These are phyloP conservation scores for Bifiguratus adelaidae DNA, from an alignment of 192 early-diverging fungal species.

Conservation along the genomic window DNA sequence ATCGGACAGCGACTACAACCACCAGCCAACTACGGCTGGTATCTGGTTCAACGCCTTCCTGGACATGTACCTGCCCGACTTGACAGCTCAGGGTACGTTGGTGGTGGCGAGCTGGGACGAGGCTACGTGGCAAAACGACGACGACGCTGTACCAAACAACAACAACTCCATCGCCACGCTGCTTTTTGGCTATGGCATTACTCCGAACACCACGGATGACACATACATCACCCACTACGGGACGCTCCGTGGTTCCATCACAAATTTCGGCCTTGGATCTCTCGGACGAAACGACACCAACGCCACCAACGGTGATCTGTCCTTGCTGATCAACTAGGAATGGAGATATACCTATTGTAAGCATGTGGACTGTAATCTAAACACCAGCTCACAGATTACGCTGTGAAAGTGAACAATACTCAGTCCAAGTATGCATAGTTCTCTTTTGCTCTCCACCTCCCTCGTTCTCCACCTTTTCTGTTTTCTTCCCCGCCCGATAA, in stretches of 20 bases:
- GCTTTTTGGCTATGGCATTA: constrained; percentile 1
- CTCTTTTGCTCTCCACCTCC: too few relatives aligned
- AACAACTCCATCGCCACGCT: constrained; percentile 2
- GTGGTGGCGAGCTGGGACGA: constrained; percentile 1
- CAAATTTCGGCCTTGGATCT: constrained; percentile 2
- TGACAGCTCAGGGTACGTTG: constrained; percentile 1
- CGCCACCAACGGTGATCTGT: constrained; percentile 1
- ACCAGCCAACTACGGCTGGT: constrained; percentile 1
- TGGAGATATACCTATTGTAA: neutral
- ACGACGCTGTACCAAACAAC: constrained; percentile 1
- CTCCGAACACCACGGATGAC: constrained; percentile 1
- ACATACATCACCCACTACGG: constrained; percentile 1
- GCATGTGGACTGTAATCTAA: neutral
- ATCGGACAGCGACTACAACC: constrained; percentile 1
- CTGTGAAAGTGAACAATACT: neutral
- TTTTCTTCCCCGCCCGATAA: too few relatives aligned
- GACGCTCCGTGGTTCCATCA: constrained; percentile 1
- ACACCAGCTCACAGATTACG: constrained; percentile 18
- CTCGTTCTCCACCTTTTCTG: too few relatives aligned
- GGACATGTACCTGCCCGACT: constrained; percentile 1
- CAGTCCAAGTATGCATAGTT: constrained; percentile 1
- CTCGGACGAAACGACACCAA: constrained; percentile 2
- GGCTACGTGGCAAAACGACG: constrained; percentile 1
- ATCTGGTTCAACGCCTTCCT: constrained; percentile 3
- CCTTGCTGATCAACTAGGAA: constrained; percentile 1